Evolutionary conservation across 2,329 filamentous ascomycete species (phyloP).

Genomic region (Aschersonia sp.): DNA sequence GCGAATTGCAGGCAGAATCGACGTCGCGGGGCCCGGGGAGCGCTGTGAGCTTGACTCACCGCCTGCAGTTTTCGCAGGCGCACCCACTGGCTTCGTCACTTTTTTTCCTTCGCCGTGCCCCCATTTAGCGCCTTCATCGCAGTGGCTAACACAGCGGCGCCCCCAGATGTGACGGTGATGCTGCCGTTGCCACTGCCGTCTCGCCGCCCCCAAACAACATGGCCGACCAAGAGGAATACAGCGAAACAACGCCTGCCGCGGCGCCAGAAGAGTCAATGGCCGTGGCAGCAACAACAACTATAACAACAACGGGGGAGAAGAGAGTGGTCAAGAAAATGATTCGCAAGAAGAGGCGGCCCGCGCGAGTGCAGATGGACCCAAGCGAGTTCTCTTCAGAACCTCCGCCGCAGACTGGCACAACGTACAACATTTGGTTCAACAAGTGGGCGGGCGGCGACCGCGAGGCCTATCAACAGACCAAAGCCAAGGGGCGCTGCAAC

Average conservation of each 20-base stretch:
- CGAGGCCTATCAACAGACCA: conserved; percentile 77
- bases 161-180: neutral
- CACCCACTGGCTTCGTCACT: neutral
- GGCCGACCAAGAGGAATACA: conserved; percentile 16
- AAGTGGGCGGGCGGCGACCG: conserved; percentile 95
- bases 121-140: too few species aligned
- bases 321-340: conserved; percentile 75
- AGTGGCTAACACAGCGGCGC: too few species aligned
- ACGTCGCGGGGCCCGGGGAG: neutral
- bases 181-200: neutral
- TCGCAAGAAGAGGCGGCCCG: conserved; percentile 78
- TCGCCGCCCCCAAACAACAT: conserved; percentile 8
- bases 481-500: conserved; percentile 80
- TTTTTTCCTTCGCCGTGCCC: neutral
- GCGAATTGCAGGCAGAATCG: neutral
- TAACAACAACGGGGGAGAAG: conserved; percentile 27
- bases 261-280: conserved; percentile 13
- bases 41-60: neutral
- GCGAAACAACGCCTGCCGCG: conserved; percentile 2
- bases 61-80: neutral
- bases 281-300: conserved; percentile 6
- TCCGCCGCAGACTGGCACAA: conserved; percentile 82
- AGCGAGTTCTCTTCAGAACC: conserved; percentile 69
- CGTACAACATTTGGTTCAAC: conserved; percentile 89
- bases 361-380: conserved; percentile 80